A percentile compares a stretch with the other conserved stretches of the same genome.
Evolutionary conservation across 2,329 filamentous ascomycete genomes (phyloP).

Genomic region (Drechmeria coniospora): DNA sequence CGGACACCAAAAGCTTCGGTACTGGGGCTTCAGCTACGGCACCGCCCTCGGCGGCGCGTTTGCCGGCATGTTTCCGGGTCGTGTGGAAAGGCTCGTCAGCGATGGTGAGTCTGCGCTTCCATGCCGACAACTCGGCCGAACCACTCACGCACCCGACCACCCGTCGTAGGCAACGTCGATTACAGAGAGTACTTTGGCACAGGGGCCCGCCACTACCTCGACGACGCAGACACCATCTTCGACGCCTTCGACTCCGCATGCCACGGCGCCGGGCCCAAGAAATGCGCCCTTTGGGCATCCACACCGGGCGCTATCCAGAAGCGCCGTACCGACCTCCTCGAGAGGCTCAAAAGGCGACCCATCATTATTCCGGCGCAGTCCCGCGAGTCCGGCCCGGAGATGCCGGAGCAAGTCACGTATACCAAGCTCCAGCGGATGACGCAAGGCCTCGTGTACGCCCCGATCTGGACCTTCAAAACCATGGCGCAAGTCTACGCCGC

Average conservation of each 20-base stretch:
- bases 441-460: constrained; percentile 27
- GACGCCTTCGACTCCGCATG: constrained; percentile 38
- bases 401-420: constrained; percentile 35
- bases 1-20: constrained; percentile 26
- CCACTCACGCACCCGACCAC: no score
- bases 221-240: constrained; percentile 39
- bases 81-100: constrained; percentile 32
- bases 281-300: constrained; percentile 27
- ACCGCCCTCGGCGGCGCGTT: constrained; percentile 36
- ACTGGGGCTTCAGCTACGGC: constrained; percentile 42
- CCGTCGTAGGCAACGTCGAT: constrained; percentile 31
- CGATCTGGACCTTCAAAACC: constrained; percentile 22
- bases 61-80: constrained; percentile 35
- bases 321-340: constrained; percentile 24
- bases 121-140: neutral
- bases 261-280: constrained; percentile 30
- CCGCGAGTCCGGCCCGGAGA: constrained; percentile 15
- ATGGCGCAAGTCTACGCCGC: constrained; percentile 28
- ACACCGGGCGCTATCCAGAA: constrained; percentile 22
- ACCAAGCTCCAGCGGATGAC: constrained; percentile 28
- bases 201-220: constrained; percentile 28
- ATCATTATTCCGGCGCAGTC: constrained; percentile 22
- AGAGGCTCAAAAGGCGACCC: constrained; percentile 23
- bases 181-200: constrained; percentile 38
- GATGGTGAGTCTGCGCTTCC: constrained; percentile 22